These are phyloP conservation scores for Panaeolus cyanescens DNA, from an alignment of 768 basidiomycete species.

Conservation along the genomic window DNA sequence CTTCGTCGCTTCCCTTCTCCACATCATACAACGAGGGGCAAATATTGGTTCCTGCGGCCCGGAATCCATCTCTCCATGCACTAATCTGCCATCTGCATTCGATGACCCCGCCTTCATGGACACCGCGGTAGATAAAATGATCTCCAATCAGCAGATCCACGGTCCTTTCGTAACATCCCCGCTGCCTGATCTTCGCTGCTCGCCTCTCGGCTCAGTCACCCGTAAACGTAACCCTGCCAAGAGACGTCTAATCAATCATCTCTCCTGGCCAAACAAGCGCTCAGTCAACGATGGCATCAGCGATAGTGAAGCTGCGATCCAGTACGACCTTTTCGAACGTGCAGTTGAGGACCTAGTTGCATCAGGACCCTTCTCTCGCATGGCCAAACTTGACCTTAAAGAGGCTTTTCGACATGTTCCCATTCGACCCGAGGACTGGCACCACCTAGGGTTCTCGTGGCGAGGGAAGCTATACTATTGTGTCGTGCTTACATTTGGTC, in stretches of 20 bases:
- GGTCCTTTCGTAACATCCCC: constrained; percentile 24
- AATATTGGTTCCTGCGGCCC: constrained; percentile 26
- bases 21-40: constrained; percentile 28
- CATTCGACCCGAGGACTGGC: constrained; percentile 28
- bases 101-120: constrained; percentile 11
- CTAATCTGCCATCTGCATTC: constrained; percentile 26
- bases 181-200: constrained; percentile 17
- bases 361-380: constrained; percentile 26
- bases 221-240: constrained; percentile 24
- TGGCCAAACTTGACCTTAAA: constrained; percentile 37
- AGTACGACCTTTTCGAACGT: constrained; percentile 28
- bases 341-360: constrained; percentile 22
- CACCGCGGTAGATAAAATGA: not conserved
- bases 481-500: constrained; percentile 33
- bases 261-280: constrained; percentile 25
- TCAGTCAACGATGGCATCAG: constrained; percentile 34
- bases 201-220: constrained; percentile 24
- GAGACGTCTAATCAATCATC: constrained; percentile 26
- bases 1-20: constrained; percentile 23
- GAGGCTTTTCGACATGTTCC: constrained; percentile 39
- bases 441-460: constrained; percentile 34
- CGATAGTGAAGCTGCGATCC: constrained; percentile 26
- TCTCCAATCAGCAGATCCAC: constrained; percentile 6
- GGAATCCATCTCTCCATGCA: constrained; percentile 13
- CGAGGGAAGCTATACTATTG: constrained; percentile 24